These are phyloP conservation scores for Camelina neglecta DNA, from an alignment of 345 rosid species.

Conservation along the genomic window DNA sequence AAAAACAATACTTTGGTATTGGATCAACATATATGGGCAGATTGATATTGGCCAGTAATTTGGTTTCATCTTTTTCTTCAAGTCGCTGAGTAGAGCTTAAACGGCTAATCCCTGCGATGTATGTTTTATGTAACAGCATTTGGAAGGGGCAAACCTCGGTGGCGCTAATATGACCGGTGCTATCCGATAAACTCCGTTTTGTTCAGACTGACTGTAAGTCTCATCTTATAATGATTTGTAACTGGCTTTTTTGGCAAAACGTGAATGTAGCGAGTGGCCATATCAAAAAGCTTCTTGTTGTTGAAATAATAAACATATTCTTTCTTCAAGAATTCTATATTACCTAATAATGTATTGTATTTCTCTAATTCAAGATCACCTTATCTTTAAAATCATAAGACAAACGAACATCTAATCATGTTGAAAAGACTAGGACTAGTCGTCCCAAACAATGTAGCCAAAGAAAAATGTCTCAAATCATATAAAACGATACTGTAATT, in stretches of 20 bases:
- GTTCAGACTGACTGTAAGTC: neutral
- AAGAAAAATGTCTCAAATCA: no score
- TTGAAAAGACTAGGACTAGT: no score
- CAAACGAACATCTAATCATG: no score
- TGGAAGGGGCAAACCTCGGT: conserved; percentile 89
- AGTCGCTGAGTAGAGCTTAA: neutral
- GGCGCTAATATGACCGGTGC: conserved; percentile 88
- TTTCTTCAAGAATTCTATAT: no score
- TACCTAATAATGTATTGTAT: neutral
- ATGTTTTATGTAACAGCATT: conserved; percentile 53
- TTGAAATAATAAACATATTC: neutral
- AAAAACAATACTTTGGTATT: neutral
- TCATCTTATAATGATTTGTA: conserved; percentile 15
- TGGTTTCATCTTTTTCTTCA: neutral
- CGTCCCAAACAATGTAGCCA: no score
- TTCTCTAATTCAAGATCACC: neutral
- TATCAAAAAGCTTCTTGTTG: neutral
- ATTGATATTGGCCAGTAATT: neutral
- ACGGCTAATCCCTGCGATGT: neutral
- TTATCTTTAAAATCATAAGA: no score
- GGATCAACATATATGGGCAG: conserved; percentile 1
- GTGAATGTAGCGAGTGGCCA: neutral
- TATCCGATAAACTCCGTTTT: conserved; percentile 51
- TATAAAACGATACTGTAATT: no score
- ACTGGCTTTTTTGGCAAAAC: neutral